Percentiles rank a stretch among this genome's conserved stretches.
These are phyloP conservation scores for Fraxinus velutina DNA, from an alignment of 305 asterid species.

Conservation along the genomic window DNA sequence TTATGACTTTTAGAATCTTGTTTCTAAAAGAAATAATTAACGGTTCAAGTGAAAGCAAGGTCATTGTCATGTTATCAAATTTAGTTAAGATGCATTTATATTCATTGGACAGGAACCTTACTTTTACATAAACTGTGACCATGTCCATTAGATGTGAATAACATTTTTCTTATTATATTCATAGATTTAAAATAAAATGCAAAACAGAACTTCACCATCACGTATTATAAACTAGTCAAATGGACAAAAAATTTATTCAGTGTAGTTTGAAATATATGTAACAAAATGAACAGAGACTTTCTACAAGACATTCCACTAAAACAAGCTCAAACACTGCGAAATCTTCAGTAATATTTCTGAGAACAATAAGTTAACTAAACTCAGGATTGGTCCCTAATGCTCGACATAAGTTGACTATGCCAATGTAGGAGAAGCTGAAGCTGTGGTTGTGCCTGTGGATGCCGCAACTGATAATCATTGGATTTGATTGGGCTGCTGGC, in stretches of 20 bases:
- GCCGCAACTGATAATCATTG: background rate
- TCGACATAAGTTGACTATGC: background rate
- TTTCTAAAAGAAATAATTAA: background rate
- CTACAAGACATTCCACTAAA: background rate
- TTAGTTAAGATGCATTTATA: too few relatives aligned
- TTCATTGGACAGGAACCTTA: background rate
- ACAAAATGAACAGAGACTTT: background rate
- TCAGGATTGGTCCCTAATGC: background rate
- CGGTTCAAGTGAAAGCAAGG: background rate
- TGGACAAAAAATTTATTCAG: conserved; percentile 15
- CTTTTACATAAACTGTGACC: background rate
- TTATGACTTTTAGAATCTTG: background rate
- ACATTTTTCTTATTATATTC: background rate
- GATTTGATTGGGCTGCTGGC: conserved; percentile 2
- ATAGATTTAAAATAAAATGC: too few relatives aligned
- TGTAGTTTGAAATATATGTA: conserved; percentile 1
- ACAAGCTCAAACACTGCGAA: background rate
- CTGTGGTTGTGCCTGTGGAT: background rate
- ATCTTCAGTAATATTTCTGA: background rate
- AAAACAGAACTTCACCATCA: background rate
- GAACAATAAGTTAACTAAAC: background rate
- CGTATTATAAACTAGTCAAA: conserved; percentile 12
- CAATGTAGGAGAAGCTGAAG: conserved; percentile 11
- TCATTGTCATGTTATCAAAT: too few relatives aligned
- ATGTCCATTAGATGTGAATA: background rate